These are phyloP conservation scores for Piper longum DNA, from an alignment of 164 flowering plant species.

Conservation along the genomic window DNA sequence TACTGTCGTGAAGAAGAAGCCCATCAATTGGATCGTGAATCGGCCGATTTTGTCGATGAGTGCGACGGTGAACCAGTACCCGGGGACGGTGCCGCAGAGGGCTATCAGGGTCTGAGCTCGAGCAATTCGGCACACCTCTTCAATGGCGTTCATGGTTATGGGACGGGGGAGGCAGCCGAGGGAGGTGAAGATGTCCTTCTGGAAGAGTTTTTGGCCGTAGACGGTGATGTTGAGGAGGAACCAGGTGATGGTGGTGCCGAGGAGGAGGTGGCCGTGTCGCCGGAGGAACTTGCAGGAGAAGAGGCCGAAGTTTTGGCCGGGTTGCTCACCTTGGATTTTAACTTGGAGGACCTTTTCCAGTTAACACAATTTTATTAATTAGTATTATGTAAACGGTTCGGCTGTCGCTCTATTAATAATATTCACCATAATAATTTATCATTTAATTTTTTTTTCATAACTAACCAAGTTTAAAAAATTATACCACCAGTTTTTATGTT, in stretches of 20 bases:
- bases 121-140: conserved; percentile 10
- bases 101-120: conserved; percentile 16
- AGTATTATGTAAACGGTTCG: no score
- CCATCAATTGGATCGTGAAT: conserved; percentile 11
- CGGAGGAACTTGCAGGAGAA: conserved; percentile 17
- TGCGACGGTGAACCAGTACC: conserved; percentile 13
- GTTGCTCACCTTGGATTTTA: conserved; percentile 18
- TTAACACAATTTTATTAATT: no score
- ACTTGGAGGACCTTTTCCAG: conserved; percentile 25
- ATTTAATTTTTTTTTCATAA: no score
- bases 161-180: conserved; percentile 12
- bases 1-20: conserved; percentile 11
- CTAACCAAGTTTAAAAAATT: no score
- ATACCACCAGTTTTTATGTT: no score
- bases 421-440: no score
- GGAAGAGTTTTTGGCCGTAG: conserved; percentile 16
- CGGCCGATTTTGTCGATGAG: conserved; percentile 11
- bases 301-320: conserved; percentile 13
- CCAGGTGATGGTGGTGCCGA: conserved; percentile 21
- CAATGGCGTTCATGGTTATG: conserved; percentile 9
- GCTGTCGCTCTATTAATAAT: no score
- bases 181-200: conserved; percentile 11
- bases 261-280: conserved; percentile 23
- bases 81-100: conserved; percentile 15
- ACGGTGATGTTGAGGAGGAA: conserved; percentile 12